These are phyloP conservation scores for Gautieria morchelliformis DNA, from an alignment of 768 basidiomycete species.

Conservation along the genomic window DNA sequence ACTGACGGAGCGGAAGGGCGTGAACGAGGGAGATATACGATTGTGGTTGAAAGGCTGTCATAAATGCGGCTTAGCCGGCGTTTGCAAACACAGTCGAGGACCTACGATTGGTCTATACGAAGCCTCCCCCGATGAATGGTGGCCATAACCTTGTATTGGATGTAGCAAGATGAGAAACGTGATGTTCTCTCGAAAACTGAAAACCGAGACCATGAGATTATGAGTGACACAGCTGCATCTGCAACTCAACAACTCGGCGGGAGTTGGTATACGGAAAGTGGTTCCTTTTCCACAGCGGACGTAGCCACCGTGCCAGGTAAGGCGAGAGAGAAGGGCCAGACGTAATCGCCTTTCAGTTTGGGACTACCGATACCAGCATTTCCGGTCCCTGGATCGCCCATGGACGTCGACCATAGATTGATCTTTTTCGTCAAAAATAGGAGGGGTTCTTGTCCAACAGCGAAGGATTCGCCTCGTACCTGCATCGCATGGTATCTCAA, in stretches of 20 bases:
- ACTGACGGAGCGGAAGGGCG: slow-evolving; percentile 27
- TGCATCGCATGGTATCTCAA: slow-evolving; percentile 14
- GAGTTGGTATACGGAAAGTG: no score
- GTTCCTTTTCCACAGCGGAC: no score
- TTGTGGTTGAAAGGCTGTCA: slow-evolving; percentile 23
- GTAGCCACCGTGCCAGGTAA: no score
- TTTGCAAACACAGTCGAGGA: background rate
- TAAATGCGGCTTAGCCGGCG: background rate
- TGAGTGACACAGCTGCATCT: no score
- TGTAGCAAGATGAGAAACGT: slow-evolving; percentile 41
- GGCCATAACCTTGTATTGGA: no score
- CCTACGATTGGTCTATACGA: slow-evolving; percentile 51
- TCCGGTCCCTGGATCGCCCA: no score
- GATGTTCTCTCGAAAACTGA: slow-evolving; percentile 41
- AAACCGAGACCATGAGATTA: background rate
- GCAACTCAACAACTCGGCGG: no score
- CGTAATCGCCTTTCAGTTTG: no score
- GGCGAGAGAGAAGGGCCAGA: no score
- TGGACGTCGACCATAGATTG: slow-evolving; percentile 2
- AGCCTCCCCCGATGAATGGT: no score
- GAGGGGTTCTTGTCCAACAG: slow-evolving; percentile 46
- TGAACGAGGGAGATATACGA: slow-evolving; percentile 25
- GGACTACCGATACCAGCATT: no score
- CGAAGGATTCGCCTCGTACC: slow-evolving; percentile 39
- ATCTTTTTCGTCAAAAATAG: slow-evolving; percentile 26